Conservation (phyloP, 257 asterid genomes). For the Rubia yunnanensis region DNA sequence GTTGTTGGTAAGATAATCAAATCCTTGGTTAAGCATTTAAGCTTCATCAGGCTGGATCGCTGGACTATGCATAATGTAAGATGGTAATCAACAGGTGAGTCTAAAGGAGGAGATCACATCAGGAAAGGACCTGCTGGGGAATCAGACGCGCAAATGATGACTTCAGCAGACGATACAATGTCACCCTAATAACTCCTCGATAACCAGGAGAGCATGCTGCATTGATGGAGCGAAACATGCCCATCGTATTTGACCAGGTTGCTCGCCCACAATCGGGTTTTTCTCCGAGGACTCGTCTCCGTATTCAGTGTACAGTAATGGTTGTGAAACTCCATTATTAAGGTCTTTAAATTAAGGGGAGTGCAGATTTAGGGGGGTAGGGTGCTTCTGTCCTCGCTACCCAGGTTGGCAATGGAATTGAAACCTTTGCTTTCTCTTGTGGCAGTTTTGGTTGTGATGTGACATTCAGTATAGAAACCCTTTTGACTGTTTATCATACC, state of each 20-base stretch:
- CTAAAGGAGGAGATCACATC: slow-evolving; percentile 23
- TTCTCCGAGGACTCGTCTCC: slow-evolving; percentile 15
- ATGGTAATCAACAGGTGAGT: slow-evolving; percentile 27
- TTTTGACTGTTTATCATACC: slow-evolving; percentile 10
- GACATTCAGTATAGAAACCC: not conserved
- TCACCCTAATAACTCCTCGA: slow-evolving; percentile 35
- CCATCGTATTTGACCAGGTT: slow-evolving; percentile 71
- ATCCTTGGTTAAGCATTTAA: not conserved
- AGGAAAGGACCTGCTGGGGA: slow-evolving; percentile 34
- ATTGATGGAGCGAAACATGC: slow-evolving; percentile 41
- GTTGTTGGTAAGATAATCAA: slow-evolving; percentile 36
- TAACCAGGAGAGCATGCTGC: slow-evolving; percentile 9
- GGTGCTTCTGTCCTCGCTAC: slow-evolving; percentile 42
- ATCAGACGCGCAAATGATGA: slow-evolving; percentile 45
- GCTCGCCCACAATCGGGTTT: slow-evolving; percentile 32
- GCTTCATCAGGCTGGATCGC: not conserved
- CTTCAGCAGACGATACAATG: slow-evolving; percentile 46
- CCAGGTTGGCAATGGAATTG: slow-evolving; percentile 63
- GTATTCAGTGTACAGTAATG: slow-evolving; percentile 48
- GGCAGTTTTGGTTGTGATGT: slow-evolving; percentile 43
- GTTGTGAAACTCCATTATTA: slow-evolving; percentile 15
- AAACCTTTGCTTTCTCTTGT: slow-evolving; percentile 66
- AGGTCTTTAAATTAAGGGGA: slow-evolving; percentile 21
- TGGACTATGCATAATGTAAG: slow-evolving; percentile 6
- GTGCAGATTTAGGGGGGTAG: slow-evolving; percentile 30